Evolutionary conservation across 78 protist species (phyloP).

Genomic region (Dictyostelium capitatum): DNA sequence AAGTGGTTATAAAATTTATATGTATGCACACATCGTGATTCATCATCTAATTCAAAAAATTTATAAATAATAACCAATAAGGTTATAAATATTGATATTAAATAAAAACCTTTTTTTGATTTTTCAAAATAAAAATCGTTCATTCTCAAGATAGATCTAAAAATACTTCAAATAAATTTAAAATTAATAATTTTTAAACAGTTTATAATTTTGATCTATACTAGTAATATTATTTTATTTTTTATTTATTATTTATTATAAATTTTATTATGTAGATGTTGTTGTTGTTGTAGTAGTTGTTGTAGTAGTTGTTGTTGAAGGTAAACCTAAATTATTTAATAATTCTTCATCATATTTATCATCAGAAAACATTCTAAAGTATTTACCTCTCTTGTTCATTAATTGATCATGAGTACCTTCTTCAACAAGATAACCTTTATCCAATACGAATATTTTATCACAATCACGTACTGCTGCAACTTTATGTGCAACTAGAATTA

Average conservation of each 20-base stretch:
- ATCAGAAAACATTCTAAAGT: slow-evolving; percentile 45
- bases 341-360: slow-evolving; percentile 23
- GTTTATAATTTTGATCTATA: not conserved
- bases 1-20: too few relatives aligned
- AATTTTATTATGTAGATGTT: not conserved
- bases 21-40: too few relatives aligned
- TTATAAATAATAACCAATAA: too few relatives aligned
- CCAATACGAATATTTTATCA: slow-evolving; percentile 87
- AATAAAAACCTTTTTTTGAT: too few relatives aligned
- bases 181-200: too few relatives aligned
- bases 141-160: too few relatives aligned
- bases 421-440: slow-evolving; percentile 87
- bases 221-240: not conserved
- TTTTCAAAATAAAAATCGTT: too few relatives aligned
- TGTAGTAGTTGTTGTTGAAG: not conserved
- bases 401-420: slow-evolving; percentile 91
- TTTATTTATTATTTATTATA: not conserved
- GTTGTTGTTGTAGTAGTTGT: not conserved
- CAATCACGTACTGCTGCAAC: slow-evolving; percentile 90
- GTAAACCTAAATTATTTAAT: slow-evolving; percentile 1
- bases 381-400: slow-evolving; percentile 58
- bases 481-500: slow-evolving; percentile 95
- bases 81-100: too few relatives aligned
- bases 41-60: too few relatives aligned
- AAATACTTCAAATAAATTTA: too few relatives aligned